Evolutionary conservation across 257 asterid genomes (phyloP), one percentile per base, ranked within the genome.

Genomic region (Solanum tarapatanum): DNA sequence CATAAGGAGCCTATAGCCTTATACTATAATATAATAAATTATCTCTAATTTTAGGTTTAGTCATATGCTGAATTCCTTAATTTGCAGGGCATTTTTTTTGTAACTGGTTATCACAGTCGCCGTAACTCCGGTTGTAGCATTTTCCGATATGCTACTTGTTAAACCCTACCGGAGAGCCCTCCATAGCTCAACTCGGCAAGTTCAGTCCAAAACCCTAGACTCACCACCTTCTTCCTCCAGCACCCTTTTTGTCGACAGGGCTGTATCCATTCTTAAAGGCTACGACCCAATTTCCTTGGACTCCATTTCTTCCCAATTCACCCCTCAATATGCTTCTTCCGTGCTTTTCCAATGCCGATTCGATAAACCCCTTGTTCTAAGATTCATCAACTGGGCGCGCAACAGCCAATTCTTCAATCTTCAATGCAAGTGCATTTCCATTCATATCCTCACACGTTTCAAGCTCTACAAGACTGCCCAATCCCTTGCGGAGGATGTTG

Each of bases 371-470:
- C 87, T 92, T 55, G 84, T 89, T 87, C 85, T 93, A 4, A 94
- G 91, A 85, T 96, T 96, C 93, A 84, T 95, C 89, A 64, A 85
- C 45, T 96, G 96, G 96, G 98, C 97, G 66, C 93, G 92, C 82
- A 87, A 76, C 60, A 90, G 70, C 39, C 97, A 94, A 64, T 94
- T 96, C 89, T 96, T 96, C 86, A 91, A 95, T 68, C 94, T 95
- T 32, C 94, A 90, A 14, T 93, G 95, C 92, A 89, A 88, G 13
- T 95, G 95, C 70, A 88, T 93, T 84, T 88, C 95, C 7, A 88
- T 94, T 87, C 99, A 96, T 92, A 93, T 93, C 73, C 98, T 96
- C 89, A 94, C 94, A n/a, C 94, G 96, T 70, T 94, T 93, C 94
- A 95, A 93, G 75, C 93, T 90, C 90, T 96, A 93, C 91, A 94